Conservation (phyloP, 495 filamentous ascomycete genomes). For the Tirmania nivea region DNA sequence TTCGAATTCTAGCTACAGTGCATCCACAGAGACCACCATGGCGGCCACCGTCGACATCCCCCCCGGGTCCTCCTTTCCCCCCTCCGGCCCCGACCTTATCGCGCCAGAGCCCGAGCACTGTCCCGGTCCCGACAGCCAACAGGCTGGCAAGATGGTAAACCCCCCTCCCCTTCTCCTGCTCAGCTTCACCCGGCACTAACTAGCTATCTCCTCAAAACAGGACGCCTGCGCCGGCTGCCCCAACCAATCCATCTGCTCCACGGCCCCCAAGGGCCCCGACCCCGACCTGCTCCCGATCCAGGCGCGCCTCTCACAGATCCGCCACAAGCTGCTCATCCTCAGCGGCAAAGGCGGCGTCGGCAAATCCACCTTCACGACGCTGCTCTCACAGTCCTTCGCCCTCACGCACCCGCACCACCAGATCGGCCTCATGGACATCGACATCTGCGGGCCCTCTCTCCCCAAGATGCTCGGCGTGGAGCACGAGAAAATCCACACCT, state of each 20-base stretch:
- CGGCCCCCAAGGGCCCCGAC: conserved; percentile 85
- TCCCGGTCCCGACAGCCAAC: conserved; percentile 72
- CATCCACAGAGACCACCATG: conserved; percentile 6
- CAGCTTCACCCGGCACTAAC: too few species aligned
- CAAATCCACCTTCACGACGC: conserved; percentile 73
- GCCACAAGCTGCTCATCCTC: conserved; percentile 78
- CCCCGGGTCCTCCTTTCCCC: neutral
- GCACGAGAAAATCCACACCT: conserved; percentile 73
- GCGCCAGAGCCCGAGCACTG: conserved; percentile 46
- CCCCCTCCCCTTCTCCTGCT: too few species aligned
- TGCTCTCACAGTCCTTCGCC: conserved; percentile 75
- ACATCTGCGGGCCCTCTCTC: conserved; percentile 85
- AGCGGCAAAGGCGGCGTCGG: conserved; percentile 94
- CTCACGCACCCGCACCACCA: conserved; percentile 41
- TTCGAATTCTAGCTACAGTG: too few species aligned
- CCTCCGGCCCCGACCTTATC: neutral
- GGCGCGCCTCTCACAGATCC: conserved; percentile 53
- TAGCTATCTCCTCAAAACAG: too few species aligned
- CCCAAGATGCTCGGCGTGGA: conserved; percentile 98
- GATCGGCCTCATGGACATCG: conserved; percentile 88
- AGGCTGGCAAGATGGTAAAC: conserved; percentile 51
- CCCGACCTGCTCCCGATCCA: conserved; percentile 80
- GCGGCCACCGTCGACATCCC: neutral
- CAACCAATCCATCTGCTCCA: conserved; percentile 86
- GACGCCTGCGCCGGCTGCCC: conserved; percentile 81